A percentile compares a stretch with the other conserved stretches of the same genome.
Conservation (phyloP, 257 asterid genomes). For the Euphrasia confusa region DNA sequence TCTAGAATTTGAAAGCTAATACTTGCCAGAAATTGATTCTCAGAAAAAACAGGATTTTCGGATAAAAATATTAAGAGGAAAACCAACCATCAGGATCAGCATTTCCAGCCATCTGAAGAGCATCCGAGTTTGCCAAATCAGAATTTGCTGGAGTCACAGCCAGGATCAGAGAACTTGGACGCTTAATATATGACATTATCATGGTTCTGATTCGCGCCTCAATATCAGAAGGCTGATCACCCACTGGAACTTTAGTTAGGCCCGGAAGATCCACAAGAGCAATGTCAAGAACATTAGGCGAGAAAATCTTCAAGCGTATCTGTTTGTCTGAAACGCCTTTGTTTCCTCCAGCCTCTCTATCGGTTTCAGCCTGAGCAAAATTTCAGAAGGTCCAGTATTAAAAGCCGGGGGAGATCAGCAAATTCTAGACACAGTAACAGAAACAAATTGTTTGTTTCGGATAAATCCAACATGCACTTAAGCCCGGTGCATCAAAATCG, state of each 20-base stretch:
- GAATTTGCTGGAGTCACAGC: conserved; percentile 98
- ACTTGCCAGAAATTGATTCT: background rate
- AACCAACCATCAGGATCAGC: conserved; percentile 91
- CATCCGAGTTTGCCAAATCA: conserved; percentile 95
- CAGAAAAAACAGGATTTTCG: background rate
- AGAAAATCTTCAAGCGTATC: conserved; percentile 77
- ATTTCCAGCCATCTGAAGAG: conserved; percentile 94
- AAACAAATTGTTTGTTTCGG: background rate
- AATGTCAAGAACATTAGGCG: conserved; percentile 91
- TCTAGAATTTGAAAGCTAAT: conserved; percentile 15
- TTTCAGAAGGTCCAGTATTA: conserved; percentile 19
- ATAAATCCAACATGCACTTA: background rate
- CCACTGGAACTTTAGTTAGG: conserved; percentile 89
- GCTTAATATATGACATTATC: conserved; percentile 80
- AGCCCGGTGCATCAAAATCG: background rate
- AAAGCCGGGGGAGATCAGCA: conserved; percentile 2
- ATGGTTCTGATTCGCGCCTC: conserved; percentile 91
- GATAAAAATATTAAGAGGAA: conserved; percentile 11
- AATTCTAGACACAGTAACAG: background rate
- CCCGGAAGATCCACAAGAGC: conserved; percentile 98
- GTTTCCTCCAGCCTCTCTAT: conserved; percentile 81
- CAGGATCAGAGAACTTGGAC: conserved; percentile 67
- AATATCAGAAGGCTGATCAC: conserved; percentile 96
- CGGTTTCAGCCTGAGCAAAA: conserved; percentile 71
- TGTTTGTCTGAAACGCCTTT: conserved; percentile 86